Percentiles rank a stretch among this genome's conserved stretches.
These are phyloP conservation scores for Aspergillus melleus DNA, from an alignment of 2,329 filamentous ascomycete species.

Conservation along the genomic window DNA sequence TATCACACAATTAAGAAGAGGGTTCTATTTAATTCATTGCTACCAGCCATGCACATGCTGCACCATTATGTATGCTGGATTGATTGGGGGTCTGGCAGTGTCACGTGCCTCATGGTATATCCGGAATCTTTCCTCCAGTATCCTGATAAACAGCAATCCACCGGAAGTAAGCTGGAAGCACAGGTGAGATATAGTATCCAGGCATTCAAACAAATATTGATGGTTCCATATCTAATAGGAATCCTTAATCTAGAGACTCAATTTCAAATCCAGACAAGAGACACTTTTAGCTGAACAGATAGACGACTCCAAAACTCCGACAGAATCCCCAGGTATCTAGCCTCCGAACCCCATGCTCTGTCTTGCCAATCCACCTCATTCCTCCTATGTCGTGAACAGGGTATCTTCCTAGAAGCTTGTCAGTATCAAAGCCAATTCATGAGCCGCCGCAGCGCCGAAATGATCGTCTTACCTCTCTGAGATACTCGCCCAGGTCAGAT, in stretches of 20 bases:
- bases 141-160: too few relatives aligned
- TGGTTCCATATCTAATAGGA: not conserved
- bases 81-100: not conserved
- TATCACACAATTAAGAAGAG: not conserved
- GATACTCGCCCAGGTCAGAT: conserved; percentile 90
- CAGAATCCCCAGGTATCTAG: conserved; percentile 22
- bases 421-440: conserved; percentile 9
- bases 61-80: not conserved
- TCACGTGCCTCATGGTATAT: not conserved
- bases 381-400: conserved; percentile 56
- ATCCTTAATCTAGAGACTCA: not conserved
- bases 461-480: conserved; percentile 64
- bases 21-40: not conserved
- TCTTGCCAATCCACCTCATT: conserved; percentile 17
- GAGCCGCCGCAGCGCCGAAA: not conserved
- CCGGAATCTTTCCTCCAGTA: too few relatives aligned
- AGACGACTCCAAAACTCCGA: conserved; percentile 32
- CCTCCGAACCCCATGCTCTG: conserved; percentile 25
- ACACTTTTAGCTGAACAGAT: conserved; percentile 17
- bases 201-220: not conserved
- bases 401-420: conserved; percentile 55
- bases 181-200: too few relatives aligned
- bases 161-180: too few relatives aligned
- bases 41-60: not conserved
- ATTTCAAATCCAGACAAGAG: conserved; percentile 2